Base-by-base conservation (phyloP, 2,329 filamentous ascomycete genomes). In the Aschersonia sp. region DNA sequence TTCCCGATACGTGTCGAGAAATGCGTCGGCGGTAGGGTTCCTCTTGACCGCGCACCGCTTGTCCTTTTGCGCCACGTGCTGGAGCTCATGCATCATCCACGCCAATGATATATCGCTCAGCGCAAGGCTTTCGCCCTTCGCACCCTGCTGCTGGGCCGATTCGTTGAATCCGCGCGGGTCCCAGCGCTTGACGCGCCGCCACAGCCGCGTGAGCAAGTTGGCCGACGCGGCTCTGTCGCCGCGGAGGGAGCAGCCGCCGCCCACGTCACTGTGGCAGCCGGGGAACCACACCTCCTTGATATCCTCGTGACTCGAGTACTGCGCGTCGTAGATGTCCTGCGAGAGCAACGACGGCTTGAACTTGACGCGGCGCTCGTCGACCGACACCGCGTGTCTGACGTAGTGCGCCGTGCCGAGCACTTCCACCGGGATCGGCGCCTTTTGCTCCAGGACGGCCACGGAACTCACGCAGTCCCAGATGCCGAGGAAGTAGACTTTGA, bases 391-490 rank as follows among this genome's bases (percentile, higher is more conserved):
- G 47, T 77, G 73, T 1, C 73, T 66, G 31, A 76, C 66, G 45
- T 66, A 66, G 5, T 60, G 53, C 2, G 72, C 71, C 3, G 69
- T 68, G 2, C 69, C 62, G 30, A 54, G 55, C 0, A 66, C 62
- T 0, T 63, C 58, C 1, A 64, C 60, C 5, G 66, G 67, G 30
- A 63, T 56, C n/a, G 58, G 62, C 30, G 63, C 59, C 47, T 60
- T 66, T 0, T 54, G 56, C 49, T 68, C 66, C 30, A 69, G 50
- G 11, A 68, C 62, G 6, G 67, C 62, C 6, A 76, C 71, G 4
- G 68, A 72, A 54, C 71, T 73, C 41, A 77, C 73, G 49, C 68
- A 72, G 53, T 77, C 73, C 62, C 72, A 76, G 41, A 76, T 63
- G 1, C 73, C 73, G n/a, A 76, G 67, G 56, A 76, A 76, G 55